Evolutionary conservation across 1,139 yeast species (phyloP), one percentile per base, ranked within the genome.

Genomic region (Trichomonascaceae sp.): DNA sequence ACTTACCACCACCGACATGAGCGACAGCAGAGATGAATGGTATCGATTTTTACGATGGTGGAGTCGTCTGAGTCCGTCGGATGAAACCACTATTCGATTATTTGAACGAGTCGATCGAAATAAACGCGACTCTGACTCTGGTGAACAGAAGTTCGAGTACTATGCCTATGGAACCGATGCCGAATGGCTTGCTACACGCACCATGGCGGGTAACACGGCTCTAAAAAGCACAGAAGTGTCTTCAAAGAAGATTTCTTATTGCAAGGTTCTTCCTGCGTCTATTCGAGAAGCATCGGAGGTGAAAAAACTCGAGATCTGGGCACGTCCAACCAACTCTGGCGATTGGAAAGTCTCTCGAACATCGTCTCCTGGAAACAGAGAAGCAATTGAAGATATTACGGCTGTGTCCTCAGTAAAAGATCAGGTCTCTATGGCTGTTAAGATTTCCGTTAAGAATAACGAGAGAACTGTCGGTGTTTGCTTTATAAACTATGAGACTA

Each of bases 281-380:
- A 38, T 50, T 38, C 47, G 48, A 5, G 52, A 50, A 22, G 52
- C 45, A 7, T 32, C 52, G 12, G 49, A 45, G 30, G 30, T 12
- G 17, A 44, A 45, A 58, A 88, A 88, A 66, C 80, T 93, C 27
- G 96, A 91, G 66, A 79, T 93, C 22, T 91, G 85, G 66, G 81
- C 74, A 58, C 76, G 75, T 57, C 49, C 52, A 9, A 32, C 49
- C 53, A 59, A 51, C 45, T 71, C 69, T 51, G 63, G 56, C 27
- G 68, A 65, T 5, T 89, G 96, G 84, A 75, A 74, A 49, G 66
- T 86, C 52, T 58, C 78, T 32, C 78, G 79, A 57, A 72, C 78
- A 51, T 97, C 96, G 0, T 85, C 96, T 0, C 97, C 98, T 0
- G 99, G 99, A 3, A 91, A 93, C 67, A 74, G 90, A 52, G 88